Evolutionary conservation across 768 basidiomycete genomes (phyloP).

Genomic region (Mycena amicta): DNA sequence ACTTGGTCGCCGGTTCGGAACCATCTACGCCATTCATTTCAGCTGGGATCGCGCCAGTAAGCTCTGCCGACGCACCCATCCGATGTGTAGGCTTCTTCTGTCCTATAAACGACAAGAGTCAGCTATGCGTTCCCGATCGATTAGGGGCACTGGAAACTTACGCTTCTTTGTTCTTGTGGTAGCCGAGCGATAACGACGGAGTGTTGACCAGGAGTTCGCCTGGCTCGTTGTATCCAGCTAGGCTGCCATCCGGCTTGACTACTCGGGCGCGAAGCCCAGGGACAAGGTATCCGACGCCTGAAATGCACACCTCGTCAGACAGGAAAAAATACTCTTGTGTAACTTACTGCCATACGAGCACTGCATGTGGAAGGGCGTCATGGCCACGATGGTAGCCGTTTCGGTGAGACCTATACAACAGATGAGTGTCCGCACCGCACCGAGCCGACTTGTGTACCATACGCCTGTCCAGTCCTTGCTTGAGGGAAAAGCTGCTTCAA

Average conservation of each 20-base stretch:
- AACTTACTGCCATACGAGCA: constrained; percentile 23
- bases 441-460: constrained; percentile 39
- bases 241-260: constrained; percentile 44
- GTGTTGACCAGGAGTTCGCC: constrained; percentile 46
- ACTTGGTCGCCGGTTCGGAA: constrained; percentile 68
- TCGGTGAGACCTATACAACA: constrained; percentile 62
- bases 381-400: constrained; percentile 50
- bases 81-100: constrained; percentile 59
- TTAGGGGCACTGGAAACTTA: constrained; percentile 33
- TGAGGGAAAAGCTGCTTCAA: constrained; percentile 51
- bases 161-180: constrained; percentile 60
- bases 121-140: background rate
- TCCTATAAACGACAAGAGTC: constrained; percentile 39
- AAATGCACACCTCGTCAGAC: constrained; percentile 40
- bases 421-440: background rate
- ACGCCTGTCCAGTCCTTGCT: constrained; percentile 57
- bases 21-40: constrained; percentile 50
- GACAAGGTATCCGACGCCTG: constrained; percentile 42
- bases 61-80: constrained; percentile 50
- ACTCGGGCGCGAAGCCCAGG: constrained; percentile 45
- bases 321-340: no score
- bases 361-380: constrained; percentile 49
- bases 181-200: constrained; percentile 41
- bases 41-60: background rate
- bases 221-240: constrained; percentile 41